Conservation (phyloP, 2,329 filamentous ascomycete species). For the Fusarium lyarnte region DNA sequence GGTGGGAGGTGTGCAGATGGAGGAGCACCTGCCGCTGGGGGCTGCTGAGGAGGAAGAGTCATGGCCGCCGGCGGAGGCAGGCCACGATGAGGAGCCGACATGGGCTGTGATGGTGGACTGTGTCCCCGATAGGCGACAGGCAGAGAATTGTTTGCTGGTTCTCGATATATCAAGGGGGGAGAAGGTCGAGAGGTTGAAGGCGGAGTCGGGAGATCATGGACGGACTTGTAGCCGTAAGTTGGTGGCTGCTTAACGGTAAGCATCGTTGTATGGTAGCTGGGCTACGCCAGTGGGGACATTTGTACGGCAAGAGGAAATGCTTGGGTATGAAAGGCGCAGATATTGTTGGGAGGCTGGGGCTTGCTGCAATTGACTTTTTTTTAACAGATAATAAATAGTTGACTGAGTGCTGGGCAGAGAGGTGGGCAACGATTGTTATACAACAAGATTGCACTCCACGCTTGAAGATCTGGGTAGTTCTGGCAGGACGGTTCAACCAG, state of each 20-base stretch:
- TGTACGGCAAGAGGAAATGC: conserved; percentile 20
- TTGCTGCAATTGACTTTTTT: conserved; percentile 30
- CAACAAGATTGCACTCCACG: background rate
- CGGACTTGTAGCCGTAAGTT: conserved; percentile 67
- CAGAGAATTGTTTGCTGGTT: conserved; percentile 54
- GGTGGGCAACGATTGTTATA: background rate
- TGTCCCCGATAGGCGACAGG: conserved; percentile 54
- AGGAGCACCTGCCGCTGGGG: conserved; percentile 44
- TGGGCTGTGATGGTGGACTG: conserved; percentile 63
- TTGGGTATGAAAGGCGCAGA: conserved; percentile 10
- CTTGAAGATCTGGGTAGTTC: background rate
- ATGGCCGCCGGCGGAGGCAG: conserved; percentile 75
- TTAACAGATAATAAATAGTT: conserved; percentile 9
- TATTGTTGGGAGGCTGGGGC: conserved; percentile 23
- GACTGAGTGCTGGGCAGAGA: background rate
- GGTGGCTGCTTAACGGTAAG: conserved; percentile 70
- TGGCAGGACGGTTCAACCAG: background rate
- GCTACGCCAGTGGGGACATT: conserved; percentile 44
- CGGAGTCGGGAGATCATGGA: conserved; percentile 70
- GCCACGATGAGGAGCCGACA: conserved; percentile 76
- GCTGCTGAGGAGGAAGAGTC: conserved; percentile 63
- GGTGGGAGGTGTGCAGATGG: conserved; percentile 40
- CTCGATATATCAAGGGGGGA: conserved; percentile 62
- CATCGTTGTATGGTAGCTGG: conserved; percentile 58
- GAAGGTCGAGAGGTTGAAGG: conserved; percentile 65